Conservation (phyloP, 208 protist genomes). For the Balamuthia mandrillaris region DNA sequence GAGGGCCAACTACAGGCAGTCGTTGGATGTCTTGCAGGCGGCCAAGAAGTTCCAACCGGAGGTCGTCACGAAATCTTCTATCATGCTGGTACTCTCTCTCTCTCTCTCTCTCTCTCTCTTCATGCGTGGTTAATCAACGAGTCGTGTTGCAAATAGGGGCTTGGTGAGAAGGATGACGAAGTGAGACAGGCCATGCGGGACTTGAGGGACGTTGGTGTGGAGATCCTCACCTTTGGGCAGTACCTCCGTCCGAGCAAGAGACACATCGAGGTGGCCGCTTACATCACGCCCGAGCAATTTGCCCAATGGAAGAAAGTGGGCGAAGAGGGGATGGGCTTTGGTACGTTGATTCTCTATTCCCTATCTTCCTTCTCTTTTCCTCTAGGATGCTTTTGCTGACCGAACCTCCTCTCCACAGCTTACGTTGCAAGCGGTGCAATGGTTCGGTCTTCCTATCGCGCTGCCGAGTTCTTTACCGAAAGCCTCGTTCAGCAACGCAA, state of each 20-base stretch:
- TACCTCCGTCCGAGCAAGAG: conserved; percentile 92
- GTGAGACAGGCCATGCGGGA: conserved; percentile 90
- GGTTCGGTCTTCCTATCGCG: conserved; percentile 89
- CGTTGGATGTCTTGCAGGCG: conserved; percentile 85
- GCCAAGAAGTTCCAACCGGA: conserved; percentile 67
- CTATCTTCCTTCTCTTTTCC: too few species aligned
- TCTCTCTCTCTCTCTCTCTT: background rate
- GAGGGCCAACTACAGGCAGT: conserved; percentile 91
- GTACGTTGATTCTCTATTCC: too few species aligned
- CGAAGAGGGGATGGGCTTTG: too few species aligned
- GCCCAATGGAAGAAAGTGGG: conserved; percentile 89
- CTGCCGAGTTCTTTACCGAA: conserved; percentile 90
- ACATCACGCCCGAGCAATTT: conserved; percentile 93
- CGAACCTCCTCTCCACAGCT: conserved; percentile 88
- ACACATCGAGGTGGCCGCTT: conserved; percentile 93
- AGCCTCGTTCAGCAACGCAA: background rate
- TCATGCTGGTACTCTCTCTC: conserved; percentile 84
- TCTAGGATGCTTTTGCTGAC: too few species aligned
- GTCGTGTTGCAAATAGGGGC: conserved; percentile 61
- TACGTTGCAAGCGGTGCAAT: conserved; percentile 89
- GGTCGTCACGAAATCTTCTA: conserved; percentile 94
- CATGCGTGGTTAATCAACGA: background rate
- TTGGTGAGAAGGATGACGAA: conserved; percentile 92
- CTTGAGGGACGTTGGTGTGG: conserved; percentile 84
- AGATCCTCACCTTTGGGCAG: conserved; percentile 91